A percentile compares a stretch with the other conserved stretches of the same genome.
These are phyloP conservation scores for Pyracantha coccinea DNA, from an alignment of 331 rosid genomes.

Conservation along the genomic window DNA sequence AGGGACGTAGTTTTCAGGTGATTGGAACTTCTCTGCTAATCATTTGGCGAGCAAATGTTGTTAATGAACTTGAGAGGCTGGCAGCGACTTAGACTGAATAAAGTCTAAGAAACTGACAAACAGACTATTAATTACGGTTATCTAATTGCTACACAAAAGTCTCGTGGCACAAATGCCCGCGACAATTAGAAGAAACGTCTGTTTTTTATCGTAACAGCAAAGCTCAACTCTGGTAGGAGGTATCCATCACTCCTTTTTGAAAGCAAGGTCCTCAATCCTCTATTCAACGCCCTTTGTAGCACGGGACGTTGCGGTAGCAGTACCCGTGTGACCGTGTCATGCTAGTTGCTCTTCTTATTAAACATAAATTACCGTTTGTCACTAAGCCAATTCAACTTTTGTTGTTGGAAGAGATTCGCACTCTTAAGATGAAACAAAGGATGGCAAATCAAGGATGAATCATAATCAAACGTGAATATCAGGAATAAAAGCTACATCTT, in stretches of 20 bases:
- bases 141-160: background rate
- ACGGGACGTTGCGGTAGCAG: too few relatives aligned
- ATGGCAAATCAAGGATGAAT: too few relatives aligned
- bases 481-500: too few relatives aligned
- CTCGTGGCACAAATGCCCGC: background rate
- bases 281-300: background rate
- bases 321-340: too few relatives aligned
- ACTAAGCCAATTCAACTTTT: background rate
- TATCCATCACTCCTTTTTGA: constrained; percentile 3
- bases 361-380: background rate
- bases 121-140: background rate
- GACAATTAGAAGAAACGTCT: background rate
- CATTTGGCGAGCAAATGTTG: constrained; percentile 25
- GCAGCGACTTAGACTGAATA: background rate
- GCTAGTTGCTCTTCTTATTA: background rate
- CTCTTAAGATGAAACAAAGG: too few relatives aligned
- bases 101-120: background rate
- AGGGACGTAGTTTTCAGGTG: constrained; percentile 47
- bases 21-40: constrained; percentile 38
- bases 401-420: background rate
- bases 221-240: constrained; percentile 22
- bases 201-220: constrained; percentile 17
- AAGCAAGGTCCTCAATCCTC: background rate
- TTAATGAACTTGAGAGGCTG: background rate
- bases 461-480: too few relatives aligned